Conservation (phyloP, 2,329 filamentous ascomycete genomes). For the Nothomitra cinnamomea region DNA sequence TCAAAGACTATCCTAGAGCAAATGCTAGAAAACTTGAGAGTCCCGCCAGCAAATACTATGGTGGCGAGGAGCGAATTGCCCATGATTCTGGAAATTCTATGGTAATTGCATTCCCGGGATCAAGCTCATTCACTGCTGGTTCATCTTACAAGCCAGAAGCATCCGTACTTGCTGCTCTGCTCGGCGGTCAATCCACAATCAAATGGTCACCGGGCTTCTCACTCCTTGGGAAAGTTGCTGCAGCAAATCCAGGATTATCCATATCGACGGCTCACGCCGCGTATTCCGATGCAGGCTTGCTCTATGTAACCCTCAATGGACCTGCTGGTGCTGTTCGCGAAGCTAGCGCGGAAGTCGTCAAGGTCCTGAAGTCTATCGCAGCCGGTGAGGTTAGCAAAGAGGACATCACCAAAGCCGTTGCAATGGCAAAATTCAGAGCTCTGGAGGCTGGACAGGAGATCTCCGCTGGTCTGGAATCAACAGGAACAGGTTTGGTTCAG, state of each 20-base stretch:
- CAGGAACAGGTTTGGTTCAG: constrained; percentile 69
- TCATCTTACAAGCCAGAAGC: constrained; percentile 76
- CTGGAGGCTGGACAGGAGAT: constrained; percentile 68
- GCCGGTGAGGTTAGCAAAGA: constrained; percentile 63
- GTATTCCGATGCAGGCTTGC: constrained; percentile 88
- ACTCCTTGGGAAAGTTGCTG: constrained; percentile 63
- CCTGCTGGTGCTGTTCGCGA: constrained; percentile 53
- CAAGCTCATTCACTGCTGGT: constrained; percentile 50
- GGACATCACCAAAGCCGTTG: constrained; percentile 78
- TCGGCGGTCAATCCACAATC: constrained; percentile 79
- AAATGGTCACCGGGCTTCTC: constrained; percentile 95
- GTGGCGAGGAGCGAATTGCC: constrained; percentile 81
- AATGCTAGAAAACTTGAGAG: constrained; percentile 38
- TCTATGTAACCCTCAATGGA: constrained; percentile 69
- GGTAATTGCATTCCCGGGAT: constrained; percentile 85
- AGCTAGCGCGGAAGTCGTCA: constrained; percentile 60
- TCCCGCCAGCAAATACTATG: constrained; percentile 68
- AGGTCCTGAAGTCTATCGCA: constrained; percentile 66
- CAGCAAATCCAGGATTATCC: constrained; percentile 45
- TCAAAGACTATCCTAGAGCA: constrained; percentile 47
- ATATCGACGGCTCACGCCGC: constrained; percentile 60
- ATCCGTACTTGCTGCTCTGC: constrained; percentile 69
- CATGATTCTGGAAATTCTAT: constrained; percentile 64
- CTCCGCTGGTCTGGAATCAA: constrained; percentile 60
- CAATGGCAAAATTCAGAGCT: constrained; percentile 83